Conservation (phyloP, 2,329 filamentous ascomycete species). For the Fonsecaea multimorphosa region DNA sequence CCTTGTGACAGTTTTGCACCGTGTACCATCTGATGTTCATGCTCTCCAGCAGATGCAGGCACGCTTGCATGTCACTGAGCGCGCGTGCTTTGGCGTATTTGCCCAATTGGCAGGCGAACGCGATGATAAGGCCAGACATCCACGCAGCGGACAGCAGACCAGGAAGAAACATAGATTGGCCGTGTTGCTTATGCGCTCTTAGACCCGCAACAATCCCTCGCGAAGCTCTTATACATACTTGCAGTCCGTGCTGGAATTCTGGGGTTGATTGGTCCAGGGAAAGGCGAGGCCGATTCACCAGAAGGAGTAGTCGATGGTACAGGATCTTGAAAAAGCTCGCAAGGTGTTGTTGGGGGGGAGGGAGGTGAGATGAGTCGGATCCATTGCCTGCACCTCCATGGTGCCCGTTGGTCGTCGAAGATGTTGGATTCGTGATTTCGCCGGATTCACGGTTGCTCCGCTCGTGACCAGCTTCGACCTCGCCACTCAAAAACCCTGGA, state of each 20-base stretch:
- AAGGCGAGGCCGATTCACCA: slow-evolving; percentile 49
- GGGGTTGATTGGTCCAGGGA: slow-evolving; percentile 47
- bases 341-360: slow-evolving; percentile 32
- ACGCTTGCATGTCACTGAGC: slow-evolving; percentile 46
- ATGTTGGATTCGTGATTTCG: slow-evolving; percentile 2
- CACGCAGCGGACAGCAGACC: slow-evolving; percentile 49
- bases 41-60: slow-evolving; percentile 43
- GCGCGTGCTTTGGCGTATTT: slow-evolving; percentile 48
- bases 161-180: slow-evolving; percentile 49
- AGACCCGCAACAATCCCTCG: slow-evolving; percentile 48
- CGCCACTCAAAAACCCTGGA: slow-evolving; percentile 39
- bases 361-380: neutral
- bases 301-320: slow-evolving; percentile 50
- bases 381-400: slow-evolving; percentile 3
- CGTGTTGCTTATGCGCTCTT: slow-evolving; percentile 43
- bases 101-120: slow-evolving; percentile 50
- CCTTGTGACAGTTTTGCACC: slow-evolving; percentile 48
- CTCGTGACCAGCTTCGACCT: slow-evolving; percentile 22
- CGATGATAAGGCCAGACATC: slow-evolving; percentile 51
- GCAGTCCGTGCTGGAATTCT: slow-evolving; percentile 50
- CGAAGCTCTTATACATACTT: slow-evolving; percentile 50
- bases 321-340: slow-evolving; percentile 50
- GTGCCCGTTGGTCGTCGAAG: slow-evolving; percentile 8
- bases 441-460: neutral
- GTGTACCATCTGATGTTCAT: slow-evolving; percentile 51